Conservation (phyloP, 768 basidiomycete genomes). For the Macrolepiota fuliginosa region DNA sequence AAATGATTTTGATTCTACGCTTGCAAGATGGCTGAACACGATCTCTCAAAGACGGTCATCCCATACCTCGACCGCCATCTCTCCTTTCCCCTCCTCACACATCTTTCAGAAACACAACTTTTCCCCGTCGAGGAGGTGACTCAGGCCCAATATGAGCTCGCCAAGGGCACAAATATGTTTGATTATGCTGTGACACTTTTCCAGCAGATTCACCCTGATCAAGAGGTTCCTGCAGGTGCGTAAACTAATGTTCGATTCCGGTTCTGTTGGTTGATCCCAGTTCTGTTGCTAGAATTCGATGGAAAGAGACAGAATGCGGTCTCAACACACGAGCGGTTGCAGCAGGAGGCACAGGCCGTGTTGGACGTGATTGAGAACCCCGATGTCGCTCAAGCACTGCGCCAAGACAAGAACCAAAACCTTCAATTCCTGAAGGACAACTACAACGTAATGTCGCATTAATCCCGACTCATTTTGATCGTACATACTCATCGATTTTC, state of each 20-base stretch:
- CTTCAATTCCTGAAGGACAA: conserved; percentile 91
- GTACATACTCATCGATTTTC: background rate
- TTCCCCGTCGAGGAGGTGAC: conserved; percentile 81
- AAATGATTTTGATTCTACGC: background rate
- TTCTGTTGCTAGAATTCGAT: conserved; percentile 64
- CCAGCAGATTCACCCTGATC: conserved; percentile 70
- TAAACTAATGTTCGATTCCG: background rate
- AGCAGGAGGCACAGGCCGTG: conserved; percentile 89
- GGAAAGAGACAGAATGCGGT: conserved; percentile 81
- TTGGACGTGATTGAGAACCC: conserved; percentile 96
- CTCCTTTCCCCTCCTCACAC: conserved; percentile 87
- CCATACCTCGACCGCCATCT: conserved; percentile 95
- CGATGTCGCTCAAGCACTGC: conserved; percentile 89
- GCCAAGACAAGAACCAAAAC: conserved; percentile 98
- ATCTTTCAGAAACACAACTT: conserved; percentile 72
- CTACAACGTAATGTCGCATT: conserved; percentile 61
- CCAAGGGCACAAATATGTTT: conserved; percentile 97
- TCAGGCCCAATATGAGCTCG: conserved; percentile 94
- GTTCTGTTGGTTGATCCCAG: background rate
- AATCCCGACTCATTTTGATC: conserved; percentile 1
- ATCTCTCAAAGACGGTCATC: conserved; percentile 88
- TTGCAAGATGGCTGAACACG: conserved; percentile 75
- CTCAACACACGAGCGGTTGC: conserved; percentile 77
- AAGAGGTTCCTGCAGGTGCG: conserved; percentile 68
- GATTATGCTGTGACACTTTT: conserved; percentile 87